A percentile compares a stretch with the other conserved stretches of the same genome.
These are phyloP conservation scores for Gossypium trilobum DNA, from an alignment of 441 rosid species.

Conservation along the genomic window DNA sequence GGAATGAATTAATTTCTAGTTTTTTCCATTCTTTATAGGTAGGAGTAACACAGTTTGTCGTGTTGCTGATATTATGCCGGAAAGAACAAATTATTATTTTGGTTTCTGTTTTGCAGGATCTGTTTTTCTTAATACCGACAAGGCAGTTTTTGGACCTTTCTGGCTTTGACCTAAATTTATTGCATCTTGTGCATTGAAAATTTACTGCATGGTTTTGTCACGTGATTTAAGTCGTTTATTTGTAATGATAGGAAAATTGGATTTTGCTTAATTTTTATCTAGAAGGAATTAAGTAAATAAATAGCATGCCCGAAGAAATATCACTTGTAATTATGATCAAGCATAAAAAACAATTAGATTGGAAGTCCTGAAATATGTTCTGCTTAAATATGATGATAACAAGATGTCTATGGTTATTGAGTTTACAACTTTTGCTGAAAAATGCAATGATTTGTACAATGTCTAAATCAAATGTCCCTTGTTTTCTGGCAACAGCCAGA, in stretches of 20 bases:
- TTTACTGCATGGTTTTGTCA: neutral
- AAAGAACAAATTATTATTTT: neutral
- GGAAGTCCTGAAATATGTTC: neutral
- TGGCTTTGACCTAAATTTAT: neutral
- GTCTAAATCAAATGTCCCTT: neutral
- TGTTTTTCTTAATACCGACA: neutral
- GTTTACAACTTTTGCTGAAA: conserved; percentile 1
- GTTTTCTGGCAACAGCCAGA: conserved; percentile 52
- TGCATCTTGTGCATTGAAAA: neutral
- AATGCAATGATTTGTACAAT: neutral
- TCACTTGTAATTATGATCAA: neutral
- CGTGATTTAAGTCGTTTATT: neutral
- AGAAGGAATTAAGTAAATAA: neutral
- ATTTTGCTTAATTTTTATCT: neutral
- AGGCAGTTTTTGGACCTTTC: neutral
- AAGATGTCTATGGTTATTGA: neutral
- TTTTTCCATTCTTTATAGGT: neutral
- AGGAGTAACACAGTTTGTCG: neutral
- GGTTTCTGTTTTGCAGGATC: neutral
- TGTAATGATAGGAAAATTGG: neutral
- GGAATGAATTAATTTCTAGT: neutral
- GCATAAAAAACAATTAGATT: neutral
- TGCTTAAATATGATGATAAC: neutral
- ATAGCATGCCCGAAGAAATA: neutral
- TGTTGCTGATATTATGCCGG: neutral